Evolutionary conservation across 1,139 yeast species (phyloP).

Genomic region (Komagataea norvegica): DNA sequence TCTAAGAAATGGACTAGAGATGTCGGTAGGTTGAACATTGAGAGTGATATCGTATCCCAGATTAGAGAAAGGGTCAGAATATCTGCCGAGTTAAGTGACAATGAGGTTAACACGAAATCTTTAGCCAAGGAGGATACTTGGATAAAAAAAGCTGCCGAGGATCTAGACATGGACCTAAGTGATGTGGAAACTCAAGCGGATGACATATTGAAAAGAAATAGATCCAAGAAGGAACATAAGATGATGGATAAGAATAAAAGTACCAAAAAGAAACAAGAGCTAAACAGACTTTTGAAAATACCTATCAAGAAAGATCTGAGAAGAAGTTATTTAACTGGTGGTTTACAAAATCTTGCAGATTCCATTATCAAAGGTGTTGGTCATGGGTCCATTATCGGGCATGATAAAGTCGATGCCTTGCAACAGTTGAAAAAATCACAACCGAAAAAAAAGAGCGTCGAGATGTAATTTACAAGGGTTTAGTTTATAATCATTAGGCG

Average conservation of each 20-base stretch:
- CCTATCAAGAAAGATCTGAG: slow-evolving; percentile 68
- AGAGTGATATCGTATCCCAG: slow-evolving; percentile 66
- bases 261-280: slow-evolving; percentile 47
- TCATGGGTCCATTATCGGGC: slow-evolving; percentile 69
- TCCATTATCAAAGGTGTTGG: slow-evolving; percentile 69
- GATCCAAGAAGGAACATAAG: slow-evolving; percentile 56
- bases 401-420: slow-evolving; percentile 63
- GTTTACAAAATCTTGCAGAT: slow-evolving; percentile 80
- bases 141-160: slow-evolving; percentile 90
- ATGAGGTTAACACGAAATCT: slow-evolving; percentile 54
- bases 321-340: slow-evolving; percentile 80
- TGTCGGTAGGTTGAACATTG: slow-evolving; percentile 71
- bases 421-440: slow-evolving; percentile 49
- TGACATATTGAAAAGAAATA: slow-evolving; percentile 58
- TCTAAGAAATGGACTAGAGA: slow-evolving; percentile 45
- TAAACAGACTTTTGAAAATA: slow-evolving; percentile 48
- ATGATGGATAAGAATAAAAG: slow-evolving; percentile 47
- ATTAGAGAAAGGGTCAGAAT: slow-evolving; percentile 62
- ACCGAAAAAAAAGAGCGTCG: slow-evolving; percentile 32
- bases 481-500: slow-evolving; percentile 4
- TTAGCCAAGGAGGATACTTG: slow-evolving; percentile 71
- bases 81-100: slow-evolving; percentile 73
- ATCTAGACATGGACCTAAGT: slow-evolving; percentile 65
- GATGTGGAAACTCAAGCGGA: slow-evolving; percentile 56
- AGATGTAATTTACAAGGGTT: not conserved